Evolutionary conservation across 441 rosid species (phyloP), one percentile per base, ranked within the genome.

Genomic region (Biscutella auriculata): DNA sequence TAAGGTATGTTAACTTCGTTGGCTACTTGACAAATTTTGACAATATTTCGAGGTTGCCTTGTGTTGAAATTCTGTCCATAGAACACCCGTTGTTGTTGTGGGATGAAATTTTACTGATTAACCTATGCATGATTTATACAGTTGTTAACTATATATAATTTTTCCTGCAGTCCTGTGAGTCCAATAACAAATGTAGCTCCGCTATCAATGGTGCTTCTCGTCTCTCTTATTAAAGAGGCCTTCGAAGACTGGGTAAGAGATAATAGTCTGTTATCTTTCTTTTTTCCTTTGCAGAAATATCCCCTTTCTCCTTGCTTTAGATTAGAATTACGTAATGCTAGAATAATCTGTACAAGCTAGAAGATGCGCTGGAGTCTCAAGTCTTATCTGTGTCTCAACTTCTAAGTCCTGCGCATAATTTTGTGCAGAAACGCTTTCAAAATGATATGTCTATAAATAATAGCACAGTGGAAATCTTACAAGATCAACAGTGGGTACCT

Each of bases 171-270:
- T 64, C 99, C 99, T 64, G 97, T 94, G 64, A 84, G 82, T 79
- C 99, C 99, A 45, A 75, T 94, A 47, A 93, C 97, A 37, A 93
- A 93, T 71, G 83, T 93, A 34, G 88, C 82, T 60, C 99, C 99
- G 9, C 76, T 94, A 71, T 77, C 78, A 70, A 42, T 94, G 87
- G 99, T 94, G 80, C 97, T 94, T 70, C 79, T 94, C 15, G 99
- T 90, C 59, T 94, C 99, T 72, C 96, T 94, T 60, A 73, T 88
- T 60, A 94, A 94, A 76, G 99, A 94, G 79, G 99, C 96, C 43
- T 94, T 86, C 66, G 99, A 94, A 84, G 99, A 89, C 70, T 87
- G 94, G 99, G 99, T 94, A 73, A 19, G 23, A 19, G 23, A 19
- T 19, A 19, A 19, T 19, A 19, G 23, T 19, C 4, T 19, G 23